Conservation (phyloP, 768 basidiomycete genomes). For the Russula sp. region DNA sequence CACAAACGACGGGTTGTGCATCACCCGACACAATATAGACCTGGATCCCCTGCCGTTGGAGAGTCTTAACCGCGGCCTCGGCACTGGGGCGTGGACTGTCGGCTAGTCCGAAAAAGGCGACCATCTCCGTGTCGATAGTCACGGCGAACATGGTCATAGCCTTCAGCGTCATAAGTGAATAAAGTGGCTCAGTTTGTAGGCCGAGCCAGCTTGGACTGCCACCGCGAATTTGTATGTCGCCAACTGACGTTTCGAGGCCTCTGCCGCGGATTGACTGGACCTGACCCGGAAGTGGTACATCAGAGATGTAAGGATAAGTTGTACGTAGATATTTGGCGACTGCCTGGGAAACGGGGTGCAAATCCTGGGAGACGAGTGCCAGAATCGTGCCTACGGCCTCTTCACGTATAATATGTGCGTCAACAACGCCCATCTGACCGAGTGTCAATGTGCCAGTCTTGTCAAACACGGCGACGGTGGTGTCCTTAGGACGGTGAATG, state of each 20-base stretch:
- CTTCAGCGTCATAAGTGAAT: conserved; percentile 39
- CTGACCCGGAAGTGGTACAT: conserved; percentile 23
- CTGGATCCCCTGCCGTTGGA: conserved; percentile 39
- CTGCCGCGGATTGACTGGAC: conserved; percentile 39
- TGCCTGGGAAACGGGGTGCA: conserved; percentile 40
- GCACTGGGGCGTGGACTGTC: conserved; percentile 49
- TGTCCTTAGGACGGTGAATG: conserved; percentile 33
- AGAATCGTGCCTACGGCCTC: conserved; percentile 33
- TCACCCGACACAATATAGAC: conserved; percentile 54
- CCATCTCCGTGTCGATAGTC: conserved; percentile 32
- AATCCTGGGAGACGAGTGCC: conserved; percentile 37
- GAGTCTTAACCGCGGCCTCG: conserved; percentile 37
- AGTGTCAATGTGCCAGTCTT: conserved; percentile 59
- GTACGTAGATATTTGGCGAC: conserved; percentile 36
- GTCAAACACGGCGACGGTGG: conserved; percentile 51
- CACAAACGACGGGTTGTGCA: conserved; percentile 42
- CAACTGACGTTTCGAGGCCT: conserved; percentile 39
- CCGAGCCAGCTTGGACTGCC: conserved; percentile 41
- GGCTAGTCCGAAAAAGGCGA: conserved; percentile 43
- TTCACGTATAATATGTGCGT: conserved; percentile 35
- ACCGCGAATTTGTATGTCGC: conserved; percentile 38
- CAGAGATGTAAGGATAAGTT: conserved; percentile 7
- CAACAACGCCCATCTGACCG: conserved; percentile 43
- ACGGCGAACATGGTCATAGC: conserved; percentile 48
- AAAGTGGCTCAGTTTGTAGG: conserved; percentile 33